Conservation (phyloP, 2,329 filamentous ascomycete species). For the Helotiales sp. region DNA sequence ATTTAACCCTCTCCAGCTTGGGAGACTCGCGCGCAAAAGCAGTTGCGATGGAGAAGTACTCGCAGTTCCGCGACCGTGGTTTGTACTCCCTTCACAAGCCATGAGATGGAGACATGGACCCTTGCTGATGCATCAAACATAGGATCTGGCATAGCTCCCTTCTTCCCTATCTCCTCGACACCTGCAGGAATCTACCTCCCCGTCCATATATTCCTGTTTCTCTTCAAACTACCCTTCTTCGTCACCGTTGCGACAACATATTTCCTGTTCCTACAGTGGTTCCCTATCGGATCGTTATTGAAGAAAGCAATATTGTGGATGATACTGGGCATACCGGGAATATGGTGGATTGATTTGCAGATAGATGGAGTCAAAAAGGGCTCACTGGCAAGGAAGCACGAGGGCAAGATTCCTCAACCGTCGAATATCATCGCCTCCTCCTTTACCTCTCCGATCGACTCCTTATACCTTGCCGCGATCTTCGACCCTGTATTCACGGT, state of each 20-base stretch:
- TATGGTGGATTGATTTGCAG: conserved; percentile 99
- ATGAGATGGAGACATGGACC: conserved; percentile 5
- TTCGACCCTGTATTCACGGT: conserved; percentile 95
- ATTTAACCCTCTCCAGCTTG: neutral
- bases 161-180: conserved; percentile 76
- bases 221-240: conserved; percentile 78
- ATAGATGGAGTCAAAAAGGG: conserved; percentile 95
- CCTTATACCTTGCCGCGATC: conserved; percentile 89
- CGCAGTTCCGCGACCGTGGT: conserved; percentile 75
- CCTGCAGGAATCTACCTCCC: conserved; percentile 62
- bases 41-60: conserved; percentile 69
- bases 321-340: conserved; percentile 82
- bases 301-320: conserved; percentile 88
- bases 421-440: conserved; percentile 85
- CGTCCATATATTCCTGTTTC: conserved; percentile 71
- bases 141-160: conserved; percentile 96
- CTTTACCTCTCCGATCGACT: conserved; percentile 90
- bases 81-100: conserved; percentile 21
- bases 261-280: conserved; percentile 79
- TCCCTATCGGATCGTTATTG: conserved; percentile 66
- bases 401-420: conserved; percentile 72
- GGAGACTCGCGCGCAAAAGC: conserved; percentile 4
- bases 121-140: conserved; percentile 27
- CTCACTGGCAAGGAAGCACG: conserved; percentile 73
- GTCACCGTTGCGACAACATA: conserved; percentile 66